These are phyloP conservation scores for Dendrocalamus latiflorus DNA, from an alignment of 202 grass and related monocot species.

Conservation along the genomic window DNA sequence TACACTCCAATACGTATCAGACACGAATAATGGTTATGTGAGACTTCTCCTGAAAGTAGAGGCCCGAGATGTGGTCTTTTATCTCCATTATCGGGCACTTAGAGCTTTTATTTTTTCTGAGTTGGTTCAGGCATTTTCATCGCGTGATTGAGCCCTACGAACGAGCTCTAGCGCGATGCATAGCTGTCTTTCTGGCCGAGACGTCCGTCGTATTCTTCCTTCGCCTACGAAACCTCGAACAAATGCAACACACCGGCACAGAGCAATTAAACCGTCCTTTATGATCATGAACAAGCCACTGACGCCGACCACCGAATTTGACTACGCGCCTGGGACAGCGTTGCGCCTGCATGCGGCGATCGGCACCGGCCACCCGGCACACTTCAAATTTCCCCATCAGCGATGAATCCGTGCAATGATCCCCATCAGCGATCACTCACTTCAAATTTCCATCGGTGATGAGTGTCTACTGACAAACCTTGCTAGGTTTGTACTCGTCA, in stretches of 20 bases:
- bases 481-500: background rate
- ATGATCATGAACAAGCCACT: background rate
- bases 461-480: background rate
- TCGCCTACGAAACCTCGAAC: background rate
- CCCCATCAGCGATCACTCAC: background rate
- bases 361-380: no score
- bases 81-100: no score
- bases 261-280: background rate
- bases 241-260: background rate
- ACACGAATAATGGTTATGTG: no score
- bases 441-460: background rate
- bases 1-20: background rate
- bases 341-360: background rate
- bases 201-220: no score
- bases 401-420: background rate
- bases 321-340: background rate
- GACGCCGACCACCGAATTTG: background rate
- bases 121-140: background rate
- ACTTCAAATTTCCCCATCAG: no score
- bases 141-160: background rate
- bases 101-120: no score
- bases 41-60: no score
- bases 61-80: no score
- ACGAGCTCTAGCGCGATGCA: background rate
- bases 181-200: background rate